Evolutionary conservation across 2,329 filamentous ascomycete species (phyloP).

Genomic region (Penicillium hesseltinei): DNA sequence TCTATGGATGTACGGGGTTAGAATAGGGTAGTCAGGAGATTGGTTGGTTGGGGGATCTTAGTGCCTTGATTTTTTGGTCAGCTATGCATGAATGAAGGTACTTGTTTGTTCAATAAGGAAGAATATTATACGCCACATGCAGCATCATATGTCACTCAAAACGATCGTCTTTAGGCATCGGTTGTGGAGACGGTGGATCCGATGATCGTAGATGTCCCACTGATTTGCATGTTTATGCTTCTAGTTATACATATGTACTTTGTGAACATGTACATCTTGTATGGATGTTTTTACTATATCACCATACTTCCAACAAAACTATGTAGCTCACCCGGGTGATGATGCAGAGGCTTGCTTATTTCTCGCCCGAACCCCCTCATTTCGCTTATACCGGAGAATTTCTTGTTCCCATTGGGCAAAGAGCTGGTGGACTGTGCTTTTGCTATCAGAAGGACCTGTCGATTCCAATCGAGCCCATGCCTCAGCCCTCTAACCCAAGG

Average conservation of each 20-base stretch:
- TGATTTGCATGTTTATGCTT: not conserved
- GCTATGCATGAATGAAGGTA: not conserved
- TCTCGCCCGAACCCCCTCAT: conserved; percentile 2
- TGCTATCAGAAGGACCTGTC: conserved; percentile 5
- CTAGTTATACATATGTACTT: too few relatives aligned
- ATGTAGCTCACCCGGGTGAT: too few relatives aligned
- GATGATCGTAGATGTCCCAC: conserved; percentile 7
- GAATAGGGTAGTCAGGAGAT: not conserved
- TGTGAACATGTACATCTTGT: too few relatives aligned
- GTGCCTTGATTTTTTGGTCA: not conserved
- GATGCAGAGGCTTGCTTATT: not conserved
- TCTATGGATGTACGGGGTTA: not conserved
- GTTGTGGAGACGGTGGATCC: conserved; percentile 6
- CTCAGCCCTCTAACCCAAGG: not conserved
- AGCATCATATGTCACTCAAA: not conserved
- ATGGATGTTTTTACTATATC: not conserved
- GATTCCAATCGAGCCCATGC: not conserved
- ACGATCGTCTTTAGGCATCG: not conserved
- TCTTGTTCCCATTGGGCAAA: not conserved
- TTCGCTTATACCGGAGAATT: conserved; percentile 4
- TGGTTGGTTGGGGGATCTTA: not conserved
- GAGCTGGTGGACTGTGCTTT: conserved; percentile 1
- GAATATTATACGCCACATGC: not conserved
- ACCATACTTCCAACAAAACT: not conserved
- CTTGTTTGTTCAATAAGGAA: not conserved